These are phyloP conservation scores for Zygosaccharomyces siamensis DNA, from an alignment of 805 yeast species.

Conservation along the genomic window DNA sequence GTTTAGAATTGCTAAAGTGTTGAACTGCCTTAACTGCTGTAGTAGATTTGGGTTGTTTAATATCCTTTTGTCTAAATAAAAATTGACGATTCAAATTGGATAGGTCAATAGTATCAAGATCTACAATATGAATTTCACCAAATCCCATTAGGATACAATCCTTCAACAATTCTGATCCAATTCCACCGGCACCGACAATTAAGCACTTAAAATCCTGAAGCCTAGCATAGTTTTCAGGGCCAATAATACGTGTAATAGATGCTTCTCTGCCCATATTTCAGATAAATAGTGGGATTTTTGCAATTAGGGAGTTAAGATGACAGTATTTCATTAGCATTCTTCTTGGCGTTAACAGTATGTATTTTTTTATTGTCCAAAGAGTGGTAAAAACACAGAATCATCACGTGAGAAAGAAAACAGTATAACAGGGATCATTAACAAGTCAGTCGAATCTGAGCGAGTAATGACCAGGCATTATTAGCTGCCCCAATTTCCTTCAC, in stretches of 20 bases:
- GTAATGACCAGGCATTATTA: no score
- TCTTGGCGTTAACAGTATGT: not conserved
- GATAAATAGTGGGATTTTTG: not conserved
- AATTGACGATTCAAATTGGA: conserved; percentile 93
- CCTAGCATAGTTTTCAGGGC: conserved; percentile 24
- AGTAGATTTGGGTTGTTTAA: conserved; percentile 78
- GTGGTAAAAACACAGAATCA: no score
- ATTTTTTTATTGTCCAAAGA: no score
- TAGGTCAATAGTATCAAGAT: conserved; percentile 89
- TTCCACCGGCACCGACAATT: conserved; percentile 94
- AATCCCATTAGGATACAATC: conserved; percentile 73
- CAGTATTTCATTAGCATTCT: not conserved
- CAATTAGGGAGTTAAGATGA: not conserved
- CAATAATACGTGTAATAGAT: conserved; percentile 25
- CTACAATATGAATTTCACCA: conserved; percentile 88
- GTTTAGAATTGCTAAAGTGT: conserved; percentile 58
- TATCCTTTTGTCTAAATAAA: conserved; percentile 81
- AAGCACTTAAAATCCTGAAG: conserved; percentile 50
- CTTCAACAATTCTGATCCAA: conserved; percentile 87
- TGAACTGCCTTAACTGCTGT: conserved; percentile 83
- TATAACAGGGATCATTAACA: no score
- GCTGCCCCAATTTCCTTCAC: no score
- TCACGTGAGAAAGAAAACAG: no score
- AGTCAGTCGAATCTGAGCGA: no score
- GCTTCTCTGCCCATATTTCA: conserved; percentile 21